phyloP scores from a whole-genome alignment of 768 basidiomycete genomes.

The Leccinellum rugosiceps region DNA sequence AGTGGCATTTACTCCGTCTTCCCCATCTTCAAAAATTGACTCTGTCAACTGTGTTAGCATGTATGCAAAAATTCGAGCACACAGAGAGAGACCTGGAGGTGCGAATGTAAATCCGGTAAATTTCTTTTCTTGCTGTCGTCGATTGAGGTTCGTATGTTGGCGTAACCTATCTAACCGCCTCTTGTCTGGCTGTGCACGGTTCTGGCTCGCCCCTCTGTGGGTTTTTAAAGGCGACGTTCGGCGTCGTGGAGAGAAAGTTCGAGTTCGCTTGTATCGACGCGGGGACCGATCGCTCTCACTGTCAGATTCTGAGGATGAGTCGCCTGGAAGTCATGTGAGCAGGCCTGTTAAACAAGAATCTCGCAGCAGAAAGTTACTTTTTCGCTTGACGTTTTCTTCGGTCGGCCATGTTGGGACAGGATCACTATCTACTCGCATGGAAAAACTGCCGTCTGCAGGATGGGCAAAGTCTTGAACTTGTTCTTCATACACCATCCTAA shows the following conservation, averaged over 20 bases:
- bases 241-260: slow-evolving; percentile 44
- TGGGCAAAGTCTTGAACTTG: slow-evolving; percentile 32
- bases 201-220: slow-evolving; percentile 38
- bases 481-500: slow-evolving; percentile 21
- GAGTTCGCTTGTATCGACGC: slow-evolving; percentile 42
- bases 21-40: slow-evolving; percentile 7
- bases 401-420: slow-evolving; percentile 21
- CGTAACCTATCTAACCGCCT: slow-evolving; percentile 41
- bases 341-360: neutral
- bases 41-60: slow-evolving; percentile 9
- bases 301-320: slow-evolving; percentile 29
- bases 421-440: slow-evolving; percentile 30
- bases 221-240: slow-evolving; percentile 45
- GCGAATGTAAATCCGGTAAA: slow-evolving; percentile 32
- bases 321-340: slow-evolving; percentile 10
- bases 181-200: slow-evolving; percentile 38
- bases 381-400: slow-evolving; percentile 41
- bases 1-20: slow-evolving; percentile 7
- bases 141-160: slow-evolving; percentile 36
- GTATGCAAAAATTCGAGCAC: neutral
- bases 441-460: slow-evolving; percentile 26
- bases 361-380: slow-evolving; percentile 36
- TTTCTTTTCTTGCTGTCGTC: slow-evolving; percentile 35
- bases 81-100: slow-evolving; percentile 18
- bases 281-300: slow-evolving; percentile 26